Percentiles rank a stretch among this genome's conserved stretches.
Evolutionary conservation across 2,329 filamentous ascomycete genomes (phyloP).

Genomic region (Pseudocercospora fijiensis): DNA sequence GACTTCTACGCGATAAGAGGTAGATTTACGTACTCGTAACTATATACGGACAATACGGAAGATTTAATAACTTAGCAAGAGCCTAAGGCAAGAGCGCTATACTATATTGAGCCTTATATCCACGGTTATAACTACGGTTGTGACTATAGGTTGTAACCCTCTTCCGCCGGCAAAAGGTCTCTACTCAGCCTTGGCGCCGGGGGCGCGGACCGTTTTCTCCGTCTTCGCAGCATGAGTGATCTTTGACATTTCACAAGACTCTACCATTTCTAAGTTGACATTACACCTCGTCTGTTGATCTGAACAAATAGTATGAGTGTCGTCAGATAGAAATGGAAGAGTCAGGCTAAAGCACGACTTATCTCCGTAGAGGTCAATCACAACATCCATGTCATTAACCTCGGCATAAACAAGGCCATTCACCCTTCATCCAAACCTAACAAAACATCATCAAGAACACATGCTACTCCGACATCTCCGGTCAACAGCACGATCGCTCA

Average conservation of each 20-base stretch:
- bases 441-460: background rate
- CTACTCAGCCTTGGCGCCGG: background rate
- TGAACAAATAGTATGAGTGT: background rate
- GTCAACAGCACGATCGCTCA: background rate
- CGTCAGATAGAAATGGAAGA: background rate
- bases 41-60: too few species aligned
- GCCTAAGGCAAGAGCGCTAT: too few species aligned
- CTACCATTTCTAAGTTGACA: background rate
- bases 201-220: background rate
- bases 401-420: background rate
- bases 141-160: too few species aligned
- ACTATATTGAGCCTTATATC: too few species aligned
- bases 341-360: background rate
- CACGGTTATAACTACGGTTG: too few species aligned
- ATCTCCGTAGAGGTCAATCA: background rate
- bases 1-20: too few species aligned
- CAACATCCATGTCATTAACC: background rate
- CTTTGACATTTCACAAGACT: background rate
- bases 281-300: background rate
- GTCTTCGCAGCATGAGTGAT: background rate
- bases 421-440: background rate
- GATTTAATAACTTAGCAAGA: too few species aligned
- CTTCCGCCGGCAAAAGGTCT: background rate
- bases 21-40: too few species aligned
- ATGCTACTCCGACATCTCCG: constrained; percentile 1